phyloP scores from a whole-genome alignment of 2,329 filamentous ascomycete genomes.

The Fusarium acutatum region DNA sequence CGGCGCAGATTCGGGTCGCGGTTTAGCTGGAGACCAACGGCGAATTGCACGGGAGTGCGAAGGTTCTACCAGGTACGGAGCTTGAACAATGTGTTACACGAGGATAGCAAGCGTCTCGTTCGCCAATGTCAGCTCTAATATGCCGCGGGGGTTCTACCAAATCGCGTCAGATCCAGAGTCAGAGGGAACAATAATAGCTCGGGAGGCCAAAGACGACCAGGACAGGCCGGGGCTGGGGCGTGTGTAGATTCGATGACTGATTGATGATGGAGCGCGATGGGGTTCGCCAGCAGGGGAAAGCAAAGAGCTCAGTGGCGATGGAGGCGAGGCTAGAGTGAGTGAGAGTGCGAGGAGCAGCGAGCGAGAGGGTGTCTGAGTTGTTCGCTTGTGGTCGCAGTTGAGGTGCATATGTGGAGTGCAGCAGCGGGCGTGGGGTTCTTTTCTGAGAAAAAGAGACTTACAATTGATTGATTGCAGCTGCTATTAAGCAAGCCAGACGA shows the following conservation, averaged over 20 bases:
- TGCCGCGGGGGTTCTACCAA: conserved; percentile 31
- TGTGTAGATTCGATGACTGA: conserved; percentile 16
- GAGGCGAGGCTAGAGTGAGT: conserved; percentile 19
- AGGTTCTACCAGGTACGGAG: conserved; percentile 31
- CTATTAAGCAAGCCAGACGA: conserved; percentile 19
- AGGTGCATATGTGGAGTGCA: conserved; percentile 44
- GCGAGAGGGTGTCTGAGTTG: conserved; percentile 46
- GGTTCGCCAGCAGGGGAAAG: conserved; percentile 28
- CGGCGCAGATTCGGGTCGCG: conserved; percentile 36
- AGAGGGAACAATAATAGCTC: conserved; percentile 10
- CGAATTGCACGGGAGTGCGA: conserved; percentile 24
- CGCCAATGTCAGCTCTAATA: conserved; percentile 35
- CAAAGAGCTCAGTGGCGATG: conserved; percentile 6
- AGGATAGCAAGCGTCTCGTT: conserved; percentile 40
- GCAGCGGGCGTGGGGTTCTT: conserved; percentile 49
- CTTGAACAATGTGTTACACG: conserved; percentile 40
- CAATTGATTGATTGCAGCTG: background rate
- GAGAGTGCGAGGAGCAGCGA: conserved; percentile 16
- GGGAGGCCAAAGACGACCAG: conserved; percentile 5
- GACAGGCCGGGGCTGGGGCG: conserved; percentile 17
- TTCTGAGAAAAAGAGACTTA: conserved; percentile 40
- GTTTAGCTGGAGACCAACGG: conserved; percentile 20
- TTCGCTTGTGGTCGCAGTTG: conserved; percentile 41
- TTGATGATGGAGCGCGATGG: conserved; percentile 16
- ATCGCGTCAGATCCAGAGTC: conserved; percentile 40